Conservation (phyloP, 495 filamentous ascomycete species). For the Pyrenula massariospora region DNA sequence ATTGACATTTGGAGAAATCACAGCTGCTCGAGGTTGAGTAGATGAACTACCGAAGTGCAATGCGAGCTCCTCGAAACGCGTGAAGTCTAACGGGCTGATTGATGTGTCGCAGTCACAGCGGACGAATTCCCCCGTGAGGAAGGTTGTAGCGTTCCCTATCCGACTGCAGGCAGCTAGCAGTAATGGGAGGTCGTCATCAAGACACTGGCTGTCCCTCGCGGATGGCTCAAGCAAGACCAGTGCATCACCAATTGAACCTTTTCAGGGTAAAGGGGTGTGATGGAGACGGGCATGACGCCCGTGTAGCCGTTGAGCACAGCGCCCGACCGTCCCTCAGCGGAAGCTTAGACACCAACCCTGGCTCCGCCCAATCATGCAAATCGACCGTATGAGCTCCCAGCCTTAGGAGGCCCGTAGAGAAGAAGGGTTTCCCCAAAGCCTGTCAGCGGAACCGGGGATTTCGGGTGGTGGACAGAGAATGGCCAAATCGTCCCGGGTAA, state of each 20-base stretch:
- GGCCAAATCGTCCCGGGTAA: too few relatives aligned
- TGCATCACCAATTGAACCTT: background rate
- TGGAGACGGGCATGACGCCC: background rate
- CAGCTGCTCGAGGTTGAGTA: too few relatives aligned
- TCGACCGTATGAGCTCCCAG: background rate
- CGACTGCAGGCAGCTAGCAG: background rate
- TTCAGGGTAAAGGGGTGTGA: background rate
- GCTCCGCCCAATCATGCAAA: background rate
- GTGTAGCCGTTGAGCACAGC: background rate
- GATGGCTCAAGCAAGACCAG: too few relatives aligned
- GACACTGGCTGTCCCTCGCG: too few relatives aligned
- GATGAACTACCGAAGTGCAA: too few relatives aligned
- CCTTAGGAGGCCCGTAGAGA: background rate
- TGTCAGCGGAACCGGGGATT: background rate
- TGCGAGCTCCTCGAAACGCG: too few relatives aligned
- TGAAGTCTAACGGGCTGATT: too few relatives aligned
- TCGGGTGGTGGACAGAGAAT: too few relatives aligned
- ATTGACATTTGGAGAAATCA: too few relatives aligned
- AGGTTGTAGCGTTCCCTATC: background rate
- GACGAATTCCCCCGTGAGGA: background rate
- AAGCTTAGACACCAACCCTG: background rate
- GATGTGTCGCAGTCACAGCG: background rate
- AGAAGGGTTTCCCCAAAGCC: background rate
- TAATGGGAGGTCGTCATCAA: too few relatives aligned
- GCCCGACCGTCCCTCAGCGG: background rate